Evolutionary conservation across 176 grass and related monocot genomes (phyloP), one percentile per base, ranked within the genome.

Genomic region (Musa troglodytarum): DNA sequence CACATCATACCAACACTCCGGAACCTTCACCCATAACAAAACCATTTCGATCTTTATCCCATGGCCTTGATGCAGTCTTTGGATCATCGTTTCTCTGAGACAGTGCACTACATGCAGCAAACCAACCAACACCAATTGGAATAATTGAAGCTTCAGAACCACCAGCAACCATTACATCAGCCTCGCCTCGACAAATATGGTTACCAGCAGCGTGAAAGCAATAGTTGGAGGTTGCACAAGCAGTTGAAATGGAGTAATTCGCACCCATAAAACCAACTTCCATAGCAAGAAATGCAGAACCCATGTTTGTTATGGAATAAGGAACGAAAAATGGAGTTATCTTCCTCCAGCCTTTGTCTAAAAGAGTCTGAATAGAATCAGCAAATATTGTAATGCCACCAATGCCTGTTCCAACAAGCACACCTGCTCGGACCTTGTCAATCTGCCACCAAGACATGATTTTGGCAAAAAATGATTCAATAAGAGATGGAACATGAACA

Each of bases 1-100:
- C 3, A 43, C 4, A 43, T 43, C 81, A 69, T 86, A 90, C 84
- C 78, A 90, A 75, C 51, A 90, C 78, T 63, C 88, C 88, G 64
- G 88, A 78, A 84, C 84, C 88, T 82, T 90, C 88, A 16, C 88
- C 88, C 88, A 90, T 86, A 64, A 90, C 88, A 90, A 86, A 90
- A 2, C 88, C 88, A 79, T 90, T 81, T 54, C 88, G 58, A 55
- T 79, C 88, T 77, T 81, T 84, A 61, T 90, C 88, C 88, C 88
- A 90, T 54, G 88, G 88, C 71, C 88, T 84, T 76, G 84, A 90
- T 54, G 84, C 88, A 73, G 81, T 84, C 76, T 50, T 15, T 61
- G 88, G 88, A 20, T 90, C 81, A 76, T 82, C 75, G 22, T 90
- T 90, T 73, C 88, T 86, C 58, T 86, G 81, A 14, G 88, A 90